A percentile compares a stretch with the other conserved stretches of the same genome.
phyloP scores from a whole-genome alignment of 108 stramenopile species.

The Cyclostephanos tholiformis region DNA sequence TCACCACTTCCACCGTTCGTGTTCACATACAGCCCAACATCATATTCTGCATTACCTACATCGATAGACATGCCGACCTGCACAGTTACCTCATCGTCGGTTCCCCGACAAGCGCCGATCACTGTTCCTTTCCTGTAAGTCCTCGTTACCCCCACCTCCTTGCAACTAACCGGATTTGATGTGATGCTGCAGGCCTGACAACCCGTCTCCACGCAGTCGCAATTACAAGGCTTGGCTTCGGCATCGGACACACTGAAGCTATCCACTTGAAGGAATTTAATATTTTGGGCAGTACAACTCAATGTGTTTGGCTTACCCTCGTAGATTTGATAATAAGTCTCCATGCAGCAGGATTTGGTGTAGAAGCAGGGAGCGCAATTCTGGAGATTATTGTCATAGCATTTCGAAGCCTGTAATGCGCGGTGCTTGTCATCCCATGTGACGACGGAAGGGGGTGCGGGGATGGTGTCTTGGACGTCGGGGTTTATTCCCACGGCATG shows the following conservation, averaged over 20 bases:
- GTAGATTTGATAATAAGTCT: background rate
- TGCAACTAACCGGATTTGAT: background rate
- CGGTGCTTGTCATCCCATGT: no score
- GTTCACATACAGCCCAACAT: constrained; percentile 20
- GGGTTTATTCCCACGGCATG: no score
- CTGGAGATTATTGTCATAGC: no score
- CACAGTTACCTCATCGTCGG: constrained; percentile 13
- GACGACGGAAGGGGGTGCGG: no score
- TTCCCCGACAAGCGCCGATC: constrained; percentile 18
- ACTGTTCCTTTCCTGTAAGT: background rate
- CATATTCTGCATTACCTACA: constrained; percentile 1
- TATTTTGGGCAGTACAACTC: background rate
- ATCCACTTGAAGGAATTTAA: background rate
- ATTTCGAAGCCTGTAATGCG: no score
- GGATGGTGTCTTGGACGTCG: no score
- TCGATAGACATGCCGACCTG: background rate
- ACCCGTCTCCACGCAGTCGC: background rate
- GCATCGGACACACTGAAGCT: background rate
- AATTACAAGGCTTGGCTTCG: constrained; percentile 1
- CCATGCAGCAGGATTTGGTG: constrained; percentile 7
- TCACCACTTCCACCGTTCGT: constrained; percentile 10
- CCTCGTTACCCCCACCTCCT: background rate
- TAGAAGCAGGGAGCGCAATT: background rate
- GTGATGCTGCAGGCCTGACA: background rate
- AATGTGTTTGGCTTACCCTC: background rate